Base-by-base conservation (phyloP, 768 basidiomycete species). In the Mycena sanguinolenta region DNA sequence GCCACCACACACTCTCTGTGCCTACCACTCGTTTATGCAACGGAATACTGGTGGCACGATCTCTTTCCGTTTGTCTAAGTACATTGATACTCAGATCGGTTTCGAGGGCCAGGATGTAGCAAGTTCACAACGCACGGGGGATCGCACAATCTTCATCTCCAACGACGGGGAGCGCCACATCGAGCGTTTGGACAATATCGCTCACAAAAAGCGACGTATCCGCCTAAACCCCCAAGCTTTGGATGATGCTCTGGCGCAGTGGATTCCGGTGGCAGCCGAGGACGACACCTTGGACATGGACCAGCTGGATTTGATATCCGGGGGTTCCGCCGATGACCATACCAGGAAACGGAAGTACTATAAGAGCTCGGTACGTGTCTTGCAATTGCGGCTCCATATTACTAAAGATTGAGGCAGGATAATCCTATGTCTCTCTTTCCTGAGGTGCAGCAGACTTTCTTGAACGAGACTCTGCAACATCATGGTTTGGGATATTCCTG, bases 361-460 rank as follows among this genome's bases (percentile, higher is more conserved):
- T 19, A 32, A 38, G 3, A 59, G 58, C 27, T 52, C 58, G 28
- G 65, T 66, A 52, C 0, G 65, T 39, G 38, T 38, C 12, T 27
- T 28, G 10, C 25, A 9, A 1, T 44, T 14, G 10, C 4, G 34
- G 4, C 10, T 5, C 16, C 2, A 32, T 25, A 3, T 25, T 32
- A 6, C 39, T 10, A 23, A 17, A 38, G 38, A 34, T 16, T 21
- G 6, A 14, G 16, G 1, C 12, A 70, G 69, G 63, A 63, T 9
- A 25, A 65, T 9, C 69, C 64, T 6, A 70, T 60, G 58, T 44
- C 53, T 0, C 34, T 27, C 5, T 54, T 64, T 30, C 27, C 63
- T 2, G 53, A n/a, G 8, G 39, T 55, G 0, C 38, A 44, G 14
- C 53, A 61, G n/a, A 21, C 38, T 3, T 70, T 59, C 30, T 38